Conservation (phyloP, 2,329 filamentous ascomycete genomes). For the Cadophora gregata region DNA sequence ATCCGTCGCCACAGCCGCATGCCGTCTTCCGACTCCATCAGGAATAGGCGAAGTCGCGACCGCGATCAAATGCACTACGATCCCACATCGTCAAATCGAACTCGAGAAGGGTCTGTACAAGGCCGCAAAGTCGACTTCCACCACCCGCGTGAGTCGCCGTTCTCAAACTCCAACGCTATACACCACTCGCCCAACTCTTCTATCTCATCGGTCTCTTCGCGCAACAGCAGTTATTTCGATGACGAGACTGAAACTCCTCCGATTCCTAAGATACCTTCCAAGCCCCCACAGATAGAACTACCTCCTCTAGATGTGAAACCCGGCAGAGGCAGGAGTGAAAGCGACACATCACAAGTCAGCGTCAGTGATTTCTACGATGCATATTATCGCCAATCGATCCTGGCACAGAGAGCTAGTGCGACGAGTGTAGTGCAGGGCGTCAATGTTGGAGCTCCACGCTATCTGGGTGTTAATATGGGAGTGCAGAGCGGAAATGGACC, state of each 20-base stretch:
- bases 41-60: conserved; percentile 27
- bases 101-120: conserved; percentile 33
- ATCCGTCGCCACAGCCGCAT: conserved; percentile 22
- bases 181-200: conserved; percentile 22
- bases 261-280: neutral
- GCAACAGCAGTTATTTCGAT: conserved; percentile 1
- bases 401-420: conserved; percentile 20
- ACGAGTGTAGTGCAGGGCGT: neutral
- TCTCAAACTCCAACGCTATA: conserved; percentile 41
- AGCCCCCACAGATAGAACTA: neutral
- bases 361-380: conserved; percentile 38
- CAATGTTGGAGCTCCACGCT: neutral
- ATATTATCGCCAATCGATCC: conserved; percentile 34
- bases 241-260: neutral
- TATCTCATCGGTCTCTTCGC: conserved; percentile 15
- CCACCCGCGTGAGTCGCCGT: conserved; percentile 31
- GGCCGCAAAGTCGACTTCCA: conserved; percentile 35
- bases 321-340: conserved; percentile 20
- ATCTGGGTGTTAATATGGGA: neutral
- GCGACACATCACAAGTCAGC: conserved; percentile 27
- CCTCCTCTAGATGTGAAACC: neutral
- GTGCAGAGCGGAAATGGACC: neutral
- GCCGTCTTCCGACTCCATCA: conserved; percentile 18
- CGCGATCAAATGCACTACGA: conserved; percentile 35
- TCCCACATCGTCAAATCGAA: conserved; percentile 25